Conservation (phyloP, 352 stramenopile genomes). For the Thalassiosira oceanica region DNA sequence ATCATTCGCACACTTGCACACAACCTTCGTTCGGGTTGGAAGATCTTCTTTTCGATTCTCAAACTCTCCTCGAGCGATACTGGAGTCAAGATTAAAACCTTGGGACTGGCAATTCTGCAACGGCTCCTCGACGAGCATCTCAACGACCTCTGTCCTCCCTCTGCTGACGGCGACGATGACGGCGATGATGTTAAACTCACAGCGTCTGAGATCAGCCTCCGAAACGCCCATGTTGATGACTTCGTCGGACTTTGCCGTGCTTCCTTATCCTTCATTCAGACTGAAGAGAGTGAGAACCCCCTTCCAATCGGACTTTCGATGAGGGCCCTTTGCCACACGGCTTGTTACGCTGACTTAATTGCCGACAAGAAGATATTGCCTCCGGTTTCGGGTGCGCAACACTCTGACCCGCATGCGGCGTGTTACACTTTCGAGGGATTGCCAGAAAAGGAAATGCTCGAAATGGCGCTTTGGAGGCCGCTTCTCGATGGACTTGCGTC, state of each 20-base stretch:
- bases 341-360: slow-evolving; percentile 81
- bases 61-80: slow-evolving; percentile 66
- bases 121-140: slow-evolving; percentile 78
- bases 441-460: slow-evolving; percentile 58
- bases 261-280: slow-evolving; percentile 77
- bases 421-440: slow-evolving; percentile 76
- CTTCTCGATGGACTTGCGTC: slow-evolving; percentile 77
- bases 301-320: slow-evolving; percentile 76
- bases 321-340: slow-evolving; percentile 79
- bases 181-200: slow-evolving; percentile 37
- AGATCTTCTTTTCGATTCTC: slow-evolving; percentile 81
- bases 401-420: slow-evolving; percentile 34
- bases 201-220: slow-evolving; percentile 48
- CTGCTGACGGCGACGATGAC: slow-evolving; percentile 24
- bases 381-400: slow-evolving; percentile 67
- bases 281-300: slow-evolving; percentile 48
- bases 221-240: slow-evolving; percentile 76
- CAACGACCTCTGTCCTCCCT: slow-evolving; percentile 60
- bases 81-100: slow-evolving; percentile 69
- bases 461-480: slow-evolving; percentile 80
- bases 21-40: slow-evolving; percentile 82
- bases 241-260: slow-evolving; percentile 77
- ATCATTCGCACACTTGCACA: slow-evolving; percentile 73
- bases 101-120: slow-evolving; percentile 79
- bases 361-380: slow-evolving; percentile 70